Evolutionary conservation across 1,284 basidiomycete genomes (phyloP).

Genomic region (Somion occarium): DNA sequence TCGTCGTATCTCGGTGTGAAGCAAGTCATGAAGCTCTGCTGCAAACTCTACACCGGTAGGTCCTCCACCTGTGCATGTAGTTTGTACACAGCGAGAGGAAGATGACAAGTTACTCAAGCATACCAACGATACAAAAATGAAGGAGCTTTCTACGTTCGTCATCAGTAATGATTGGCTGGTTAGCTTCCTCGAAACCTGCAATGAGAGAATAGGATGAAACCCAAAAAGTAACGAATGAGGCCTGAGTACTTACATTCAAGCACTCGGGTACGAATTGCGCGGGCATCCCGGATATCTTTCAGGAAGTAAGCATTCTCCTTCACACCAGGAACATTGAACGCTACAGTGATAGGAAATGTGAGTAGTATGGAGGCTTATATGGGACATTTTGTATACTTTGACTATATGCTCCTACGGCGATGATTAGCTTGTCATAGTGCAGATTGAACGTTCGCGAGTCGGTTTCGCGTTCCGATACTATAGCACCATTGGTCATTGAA

Average conservation of each 20-base stretch:
- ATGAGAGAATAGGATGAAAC: too few species aligned
- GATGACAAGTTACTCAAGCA: conserved; percentile 17
- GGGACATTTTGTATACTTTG: conserved; percentile 62
- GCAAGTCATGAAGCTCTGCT: conserved; percentile 83
- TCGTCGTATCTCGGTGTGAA: conserved; percentile 69
- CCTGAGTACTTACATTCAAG: conserved; percentile 54
- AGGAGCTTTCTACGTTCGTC: conserved; percentile 63
- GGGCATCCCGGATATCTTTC: conserved; percentile 79
- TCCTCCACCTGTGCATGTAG: conserved; percentile 47
- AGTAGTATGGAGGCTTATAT: too few species aligned
- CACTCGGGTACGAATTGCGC: conserved; percentile 73
- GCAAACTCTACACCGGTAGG: conserved; percentile 83
- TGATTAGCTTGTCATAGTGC: conserved; percentile 76
- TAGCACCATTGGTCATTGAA: background rate
- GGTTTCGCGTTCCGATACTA: background rate
- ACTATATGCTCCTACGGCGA: conserved; percentile 81
- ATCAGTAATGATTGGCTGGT: conserved; percentile 65
- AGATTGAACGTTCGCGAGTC: conserved; percentile 32
- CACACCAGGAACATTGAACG: conserved; percentile 64
- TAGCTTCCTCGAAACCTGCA: conserved; percentile 75
- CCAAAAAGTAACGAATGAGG: background rate
- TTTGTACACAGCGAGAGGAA: conserved; percentile 3
- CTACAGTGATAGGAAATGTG: too few species aligned
- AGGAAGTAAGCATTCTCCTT: conserved; percentile 79
- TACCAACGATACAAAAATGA: conserved; percentile 78